phyloP scores from a whole-genome alignment of 2,329 filamentous ascomycete genomes.

The Fusarium nematophilum region DNA sequence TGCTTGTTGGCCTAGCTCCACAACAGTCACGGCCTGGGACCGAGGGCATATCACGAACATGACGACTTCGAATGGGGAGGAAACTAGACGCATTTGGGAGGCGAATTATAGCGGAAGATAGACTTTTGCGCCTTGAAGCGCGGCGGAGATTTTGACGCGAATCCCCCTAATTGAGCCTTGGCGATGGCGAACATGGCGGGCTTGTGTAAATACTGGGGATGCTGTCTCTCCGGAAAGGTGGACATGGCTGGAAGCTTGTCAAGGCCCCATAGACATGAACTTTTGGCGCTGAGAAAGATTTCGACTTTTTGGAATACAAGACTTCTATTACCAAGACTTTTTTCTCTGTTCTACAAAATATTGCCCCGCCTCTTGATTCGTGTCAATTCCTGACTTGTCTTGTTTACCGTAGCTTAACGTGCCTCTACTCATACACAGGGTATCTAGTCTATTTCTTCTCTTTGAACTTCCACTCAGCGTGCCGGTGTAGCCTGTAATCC shows the following conservation, averaged over 20 bases:
- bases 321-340: slow-evolving; percentile 26
- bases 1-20: slow-evolving; percentile 22
- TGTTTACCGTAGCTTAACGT: slow-evolving; percentile 22
- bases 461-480: slow-evolving; percentile 66
- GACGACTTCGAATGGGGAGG: slow-evolving; percentile 33
- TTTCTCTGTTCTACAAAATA: slow-evolving; percentile 7
- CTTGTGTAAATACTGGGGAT: slow-evolving; percentile 42
- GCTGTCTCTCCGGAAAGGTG: slow-evolving; percentile 26
- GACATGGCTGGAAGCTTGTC: slow-evolving; percentile 35
- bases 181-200: slow-evolving; percentile 24
- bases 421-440: slow-evolving; percentile 25
- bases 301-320: slow-evolving; percentile 38
- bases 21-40: slow-evolving; percentile 19
- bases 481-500: slow-evolving; percentile 65
- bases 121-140: slow-evolving; percentile 34
- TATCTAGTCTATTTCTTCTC: slow-evolving; percentile 40
- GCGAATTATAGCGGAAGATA: slow-evolving; percentile 40
- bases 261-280: slow-evolving; percentile 35
- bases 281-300: slow-evolving; percentile 34
- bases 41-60: slow-evolving; percentile 37
- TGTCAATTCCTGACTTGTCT: neutral
- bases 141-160: slow-evolving; percentile 31
- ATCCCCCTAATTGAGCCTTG: slow-evolving; percentile 44
- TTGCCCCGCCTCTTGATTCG: neutral
- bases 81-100: slow-evolving; percentile 44